Percentiles rank a stretch among this genome's conserved stretches.
Conservation (phyloP, 352 stramenopile genomes). For the Nothophytophthora sp. region DNA sequence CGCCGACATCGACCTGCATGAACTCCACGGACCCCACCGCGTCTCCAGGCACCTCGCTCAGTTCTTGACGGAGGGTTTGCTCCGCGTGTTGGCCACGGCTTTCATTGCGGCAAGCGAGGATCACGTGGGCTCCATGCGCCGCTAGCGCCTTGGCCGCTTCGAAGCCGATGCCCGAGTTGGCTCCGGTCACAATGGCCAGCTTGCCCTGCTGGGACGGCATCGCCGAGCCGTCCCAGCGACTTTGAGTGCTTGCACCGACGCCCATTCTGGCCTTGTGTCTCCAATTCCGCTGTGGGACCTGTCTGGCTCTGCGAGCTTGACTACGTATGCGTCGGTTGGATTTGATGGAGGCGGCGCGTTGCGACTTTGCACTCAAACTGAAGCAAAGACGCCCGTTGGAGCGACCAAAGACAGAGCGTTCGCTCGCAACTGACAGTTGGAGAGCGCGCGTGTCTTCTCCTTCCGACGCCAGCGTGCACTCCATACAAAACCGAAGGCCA, state of each 20-base stretch:
- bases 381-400: not conserved
- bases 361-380: not conserved
- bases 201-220: constrained; percentile 48
- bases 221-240: constrained; percentile 22
- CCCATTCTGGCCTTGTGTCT: constrained; percentile 16
- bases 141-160: constrained; percentile 59
- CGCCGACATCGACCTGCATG: constrained; percentile 36
- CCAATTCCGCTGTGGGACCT: not conserved
- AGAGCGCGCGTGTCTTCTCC: no score
- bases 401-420: constrained; percentile 1
- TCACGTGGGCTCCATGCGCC: constrained; percentile 57
- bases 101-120: constrained; percentile 74
- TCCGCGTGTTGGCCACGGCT: constrained; percentile 26
- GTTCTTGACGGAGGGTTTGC: constrained; percentile 25
- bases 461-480: no score
- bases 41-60: constrained; percentile 5
- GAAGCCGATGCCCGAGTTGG: constrained; percentile 80
- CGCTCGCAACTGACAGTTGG: no score
- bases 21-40: constrained; percentile 53
- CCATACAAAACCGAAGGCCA: no score
- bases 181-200: constrained; percentile 70
- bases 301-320: not conserved
- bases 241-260: constrained; percentile 3
- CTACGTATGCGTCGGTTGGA: constrained; percentile 1
- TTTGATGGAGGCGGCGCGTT: constrained; percentile 7